Evolutionary conservation across 2,329 filamentous ascomycete species (phyloP), one percentile per base, ranked within the genome.

Genomic region (Bisporella sp.): DNA sequence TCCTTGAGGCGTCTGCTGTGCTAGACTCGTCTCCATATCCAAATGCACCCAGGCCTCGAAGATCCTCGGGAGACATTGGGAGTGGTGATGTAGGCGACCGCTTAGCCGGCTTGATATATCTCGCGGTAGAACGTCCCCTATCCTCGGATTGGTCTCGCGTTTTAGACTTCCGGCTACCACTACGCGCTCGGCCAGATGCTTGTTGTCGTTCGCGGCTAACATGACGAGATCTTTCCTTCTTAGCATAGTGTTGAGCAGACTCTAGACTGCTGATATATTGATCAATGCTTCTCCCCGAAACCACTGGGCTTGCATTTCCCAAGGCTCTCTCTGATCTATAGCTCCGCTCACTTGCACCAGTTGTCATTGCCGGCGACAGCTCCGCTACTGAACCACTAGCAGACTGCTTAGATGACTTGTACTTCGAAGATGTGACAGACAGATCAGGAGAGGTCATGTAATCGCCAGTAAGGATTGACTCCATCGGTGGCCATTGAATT

Each of bases 51-150:
- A 85, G 68, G 58, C 79, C 84, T 62, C 82, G 80, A 53, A 88
- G 66, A 61, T 96, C 90, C 60, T 96, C 89, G 0, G 90, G 90
- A 3, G 91, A 95, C 91, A 96, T 96, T 3, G 91, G 89, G 2
- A 96, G 78, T 0, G 92, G 92, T 0, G 92, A 96, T 2, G 89
- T 95, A 1, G 92, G 92, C 1, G 92, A 96, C 28, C 87, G 78
- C 69, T 96, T 95, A 9, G 83, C 80, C 13, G 86, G 81, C 62
- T 82, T 85, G 55, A 85, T 89, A 56, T 83, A 85, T 28, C 84
- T 79, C 42, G 79, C 75, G 9, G 77, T 72, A 29, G 76, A 77
- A 54, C 87, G 79, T 21, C 87, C 87, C 51, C 87, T 82, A 41
- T 86, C 85, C 57, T 85, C 79, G 0, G 88, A 89, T 8, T 68